These are phyloP conservation scores for Morella rubra DNA, from an alignment of 306 rosid species.

Conservation along the genomic window DNA sequence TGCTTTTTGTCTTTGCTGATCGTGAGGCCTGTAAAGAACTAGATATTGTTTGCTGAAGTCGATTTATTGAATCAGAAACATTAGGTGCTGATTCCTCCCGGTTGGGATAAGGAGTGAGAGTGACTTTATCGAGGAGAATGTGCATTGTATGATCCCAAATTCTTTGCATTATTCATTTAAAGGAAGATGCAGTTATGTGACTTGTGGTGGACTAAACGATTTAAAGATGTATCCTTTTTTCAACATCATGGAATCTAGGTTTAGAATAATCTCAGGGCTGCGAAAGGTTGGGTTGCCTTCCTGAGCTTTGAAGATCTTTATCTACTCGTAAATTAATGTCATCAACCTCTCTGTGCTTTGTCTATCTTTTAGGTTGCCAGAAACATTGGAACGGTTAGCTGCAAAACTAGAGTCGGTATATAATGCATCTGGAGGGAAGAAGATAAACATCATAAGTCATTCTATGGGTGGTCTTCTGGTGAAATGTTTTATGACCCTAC, in stretches of 20 bases:
- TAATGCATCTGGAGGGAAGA: conserved; percentile 84
- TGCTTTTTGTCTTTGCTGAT: neutral
- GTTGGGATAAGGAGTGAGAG: neutral
- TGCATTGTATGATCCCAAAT: neutral
- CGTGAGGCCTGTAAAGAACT: neutral
- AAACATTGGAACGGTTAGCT: conserved; percentile 76
- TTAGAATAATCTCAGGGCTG: neutral
- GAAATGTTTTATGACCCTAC: conserved; percentile 92
- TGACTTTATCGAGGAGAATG: neutral
- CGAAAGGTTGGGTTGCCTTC: neutral
- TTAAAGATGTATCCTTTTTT: neutral
- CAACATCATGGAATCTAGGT: neutral
- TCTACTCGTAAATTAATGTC: neutral
- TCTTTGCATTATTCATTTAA: neutral
- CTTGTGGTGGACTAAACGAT: neutral
- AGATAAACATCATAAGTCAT: conserved; percentile 84
- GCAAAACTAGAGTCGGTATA: conserved; percentile 63
- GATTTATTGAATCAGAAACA: neutral
- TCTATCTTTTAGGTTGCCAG: conserved; percentile 64
- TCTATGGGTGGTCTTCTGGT: conserved; percentile 98
- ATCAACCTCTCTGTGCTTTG: conserved; percentile 9
- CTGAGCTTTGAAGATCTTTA: conserved; percentile 6
- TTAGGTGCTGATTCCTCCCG: neutral
- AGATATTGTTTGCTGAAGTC: neutral
- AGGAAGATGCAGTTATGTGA: neutral